A percentile compares a stretch with the other conserved stretches of the same genome.
Conservation (phyloP, 2,329 filamentous ascomycete species). For the Monosporascus sp. region DNA sequence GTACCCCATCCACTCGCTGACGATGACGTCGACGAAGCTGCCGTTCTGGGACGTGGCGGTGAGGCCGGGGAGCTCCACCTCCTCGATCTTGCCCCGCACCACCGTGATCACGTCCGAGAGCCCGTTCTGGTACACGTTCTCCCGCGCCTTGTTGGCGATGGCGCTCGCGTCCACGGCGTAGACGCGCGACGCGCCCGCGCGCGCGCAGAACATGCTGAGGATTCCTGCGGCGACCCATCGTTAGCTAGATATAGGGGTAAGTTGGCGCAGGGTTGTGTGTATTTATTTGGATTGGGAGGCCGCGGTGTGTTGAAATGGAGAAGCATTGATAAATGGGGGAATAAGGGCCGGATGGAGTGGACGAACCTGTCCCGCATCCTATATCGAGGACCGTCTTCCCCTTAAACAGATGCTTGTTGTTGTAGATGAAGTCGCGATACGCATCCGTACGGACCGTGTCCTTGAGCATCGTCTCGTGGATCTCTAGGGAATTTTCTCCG, state of each 20-base stretch:
- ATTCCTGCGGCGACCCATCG: constrained; percentile 51
- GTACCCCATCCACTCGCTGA: constrained; percentile 98
- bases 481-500: constrained; percentile 47
- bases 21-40: constrained; percentile 82
- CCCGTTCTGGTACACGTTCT: constrained; percentile 78
- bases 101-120: constrained; percentile 71
- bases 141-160: constrained; percentile 80
- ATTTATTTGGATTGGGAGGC: neutral
- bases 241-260: neutral
- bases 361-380: constrained; percentile 67
- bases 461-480: constrained; percentile 95
- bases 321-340: constrained; percentile 13
- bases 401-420: constrained; percentile 80
- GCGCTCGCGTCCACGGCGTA: constrained; percentile 89
- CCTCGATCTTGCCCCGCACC: constrained; percentile 81
- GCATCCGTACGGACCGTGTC: constrained; percentile 82
- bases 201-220: constrained; percentile 89
- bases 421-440: constrained; percentile 93
- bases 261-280: neutral
- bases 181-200: constrained; percentile 79
- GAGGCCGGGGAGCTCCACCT: constrained; percentile 62
- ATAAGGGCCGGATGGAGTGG: neutral
- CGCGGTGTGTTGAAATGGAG: neutral
- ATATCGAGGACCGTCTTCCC: constrained; percentile 87
- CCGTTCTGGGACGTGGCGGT: constrained; percentile 27